Conservation (phyloP, 2,329 filamentous ascomycete genomes). For the Alternaria arbusti region DNA sequence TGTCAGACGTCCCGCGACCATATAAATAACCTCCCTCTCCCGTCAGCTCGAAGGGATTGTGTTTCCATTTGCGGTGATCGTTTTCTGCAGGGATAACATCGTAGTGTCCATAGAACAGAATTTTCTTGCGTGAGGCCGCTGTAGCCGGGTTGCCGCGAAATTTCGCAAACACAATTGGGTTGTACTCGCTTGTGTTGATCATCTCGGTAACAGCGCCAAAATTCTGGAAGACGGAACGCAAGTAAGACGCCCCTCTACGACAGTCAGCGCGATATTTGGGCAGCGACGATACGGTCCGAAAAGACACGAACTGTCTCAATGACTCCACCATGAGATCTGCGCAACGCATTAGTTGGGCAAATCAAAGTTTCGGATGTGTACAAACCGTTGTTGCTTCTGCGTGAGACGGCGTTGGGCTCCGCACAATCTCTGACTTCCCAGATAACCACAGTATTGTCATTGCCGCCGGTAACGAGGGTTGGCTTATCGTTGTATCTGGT, state of each 20-base stretch:
- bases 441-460: conserved; percentile 85
- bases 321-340: conserved; percentile 66
- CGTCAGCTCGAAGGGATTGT: conserved; percentile 86
- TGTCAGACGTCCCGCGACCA: conserved; percentile 94
- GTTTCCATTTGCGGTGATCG: conserved; percentile 80
- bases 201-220: conserved; percentile 84
- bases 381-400: conserved; percentile 64
- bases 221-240: conserved; percentile 88
- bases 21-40: conserved; percentile 93
- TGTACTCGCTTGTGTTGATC: conserved; percentile 82
- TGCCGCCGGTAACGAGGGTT: conserved; percentile 94
- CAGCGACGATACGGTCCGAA: conserved; percentile 87
- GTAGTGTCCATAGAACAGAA: conserved; percentile 97
- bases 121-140: conserved; percentile 74
- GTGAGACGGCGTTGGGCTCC: conserved; percentile 51
- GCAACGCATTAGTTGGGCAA: conserved; percentile 24
- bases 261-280: conserved; percentile 90
- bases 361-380: conserved; percentile 10
- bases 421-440: conserved; percentile 76
- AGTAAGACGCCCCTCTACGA: conserved; percentile 86
- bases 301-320: conserved; percentile 85
- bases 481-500: conserved; percentile 72
- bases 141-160: conserved; percentile 79
- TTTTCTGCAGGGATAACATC: conserved; percentile 92
- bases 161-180: conserved; percentile 90